These are phyloP conservation scores for Crithidia brevicula DNA, from an alignment of 208 protist species.

Conservation along the genomic window DNA sequence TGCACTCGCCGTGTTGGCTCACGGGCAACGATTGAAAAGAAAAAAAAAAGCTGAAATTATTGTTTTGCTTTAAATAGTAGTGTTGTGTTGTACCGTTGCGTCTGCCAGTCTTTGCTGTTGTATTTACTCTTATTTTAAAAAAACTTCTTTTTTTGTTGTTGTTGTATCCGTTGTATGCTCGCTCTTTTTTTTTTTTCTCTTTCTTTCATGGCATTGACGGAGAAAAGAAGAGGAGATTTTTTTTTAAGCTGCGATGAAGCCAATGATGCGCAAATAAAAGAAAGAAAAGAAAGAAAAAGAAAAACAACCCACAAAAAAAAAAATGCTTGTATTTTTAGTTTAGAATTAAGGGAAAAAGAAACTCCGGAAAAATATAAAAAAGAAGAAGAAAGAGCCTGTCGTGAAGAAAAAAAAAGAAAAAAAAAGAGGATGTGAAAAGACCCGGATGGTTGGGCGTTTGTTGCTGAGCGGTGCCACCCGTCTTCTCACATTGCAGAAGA, in stretches of 20 bases:
- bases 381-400: neutral
- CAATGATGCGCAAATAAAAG: no score
- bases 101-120: no score
- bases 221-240: conserved; percentile 8
- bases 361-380: neutral
- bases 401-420: conserved; percentile 9
- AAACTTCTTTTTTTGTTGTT: neutral
- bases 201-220: neutral
- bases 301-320: neutral
- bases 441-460: neutral
- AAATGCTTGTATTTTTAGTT: neutral
- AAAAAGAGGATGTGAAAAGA: neutral
- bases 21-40: no score
- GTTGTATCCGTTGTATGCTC: neutral
- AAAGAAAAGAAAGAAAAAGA: conserved; percentile 11
- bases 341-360: neutral
- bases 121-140: neutral
- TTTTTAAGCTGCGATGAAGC: no score
- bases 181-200: conserved; percentile 9
- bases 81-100: no score
- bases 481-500: no score
- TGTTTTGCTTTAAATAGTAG: no score
- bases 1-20: no score
- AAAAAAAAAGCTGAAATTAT: neutral
- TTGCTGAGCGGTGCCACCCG: no score